Evolutionary conservation across 2,329 filamentous ascomycete genomes (phyloP).

Genomic region (Fusarium robinianum): DNA sequence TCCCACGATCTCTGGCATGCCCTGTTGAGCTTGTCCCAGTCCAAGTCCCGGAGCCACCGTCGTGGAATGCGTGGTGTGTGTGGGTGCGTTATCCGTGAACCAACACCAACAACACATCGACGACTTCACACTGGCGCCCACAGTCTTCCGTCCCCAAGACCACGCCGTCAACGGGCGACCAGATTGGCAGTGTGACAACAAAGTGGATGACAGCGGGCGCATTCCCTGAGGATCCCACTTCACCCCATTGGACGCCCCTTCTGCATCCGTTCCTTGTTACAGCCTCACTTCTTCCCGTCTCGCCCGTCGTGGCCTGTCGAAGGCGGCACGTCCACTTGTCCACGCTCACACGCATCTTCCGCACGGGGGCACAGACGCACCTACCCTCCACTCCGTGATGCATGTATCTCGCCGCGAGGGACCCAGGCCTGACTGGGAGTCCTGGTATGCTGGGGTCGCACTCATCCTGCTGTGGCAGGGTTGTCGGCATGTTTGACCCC

Average conservation of each 20-base stretch:
- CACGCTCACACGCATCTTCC: conserved; percentile 14
- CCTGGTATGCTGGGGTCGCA: conserved; percentile 30
- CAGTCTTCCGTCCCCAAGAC: conserved; percentile 1
- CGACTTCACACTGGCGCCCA: no score
- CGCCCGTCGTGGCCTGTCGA: conserved; percentile 20
- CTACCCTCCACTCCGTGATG: conserved; percentile 13
- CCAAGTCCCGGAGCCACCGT: no score
- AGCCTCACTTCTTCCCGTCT: conserved; percentile 34
- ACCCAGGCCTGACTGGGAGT: conserved; percentile 8
- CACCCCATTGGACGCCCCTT: conserved; percentile 31
- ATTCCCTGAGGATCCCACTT: conserved; percentile 17
- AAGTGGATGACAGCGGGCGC: conserved; percentile 27
- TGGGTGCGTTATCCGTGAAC: no score
- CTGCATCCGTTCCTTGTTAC: conserved; percentile 29
- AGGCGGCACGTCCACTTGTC: conserved; percentile 24
- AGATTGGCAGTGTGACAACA: conserved; percentile 30
- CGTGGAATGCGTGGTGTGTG: no score
- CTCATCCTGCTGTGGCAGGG: conserved; percentile 26
- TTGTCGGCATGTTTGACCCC: conserved; percentile 23
- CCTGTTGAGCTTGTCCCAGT: no score
- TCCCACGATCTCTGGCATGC: no score
- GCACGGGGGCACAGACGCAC: conserved; percentile 20
- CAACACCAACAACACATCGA: no score
- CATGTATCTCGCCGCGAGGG: conserved; percentile 26
- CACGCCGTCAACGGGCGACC: conserved; percentile 30